Evolutionary conservation across 441 rosid species (phyloP).

Genomic region (California macrophylla): DNA sequence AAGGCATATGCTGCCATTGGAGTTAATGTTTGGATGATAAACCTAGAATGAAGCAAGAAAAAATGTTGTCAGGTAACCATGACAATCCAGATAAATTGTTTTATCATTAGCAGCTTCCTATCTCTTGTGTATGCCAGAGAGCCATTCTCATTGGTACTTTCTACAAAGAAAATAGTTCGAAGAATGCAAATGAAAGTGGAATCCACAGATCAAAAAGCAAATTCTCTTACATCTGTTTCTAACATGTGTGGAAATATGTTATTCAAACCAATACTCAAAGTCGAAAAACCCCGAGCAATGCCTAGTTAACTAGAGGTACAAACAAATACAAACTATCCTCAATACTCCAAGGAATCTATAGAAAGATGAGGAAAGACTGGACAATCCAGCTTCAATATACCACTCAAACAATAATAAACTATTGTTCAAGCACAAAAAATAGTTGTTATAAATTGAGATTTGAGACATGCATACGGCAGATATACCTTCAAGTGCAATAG

Average conservation of each 20-base stretch:
- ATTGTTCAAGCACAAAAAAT: background rate
- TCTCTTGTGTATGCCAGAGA: background rate
- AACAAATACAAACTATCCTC: background rate
- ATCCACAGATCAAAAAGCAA: background rate
- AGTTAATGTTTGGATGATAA: conserved; percentile 10
- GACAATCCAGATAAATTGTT: too few relatives aligned
- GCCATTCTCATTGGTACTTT: background rate
- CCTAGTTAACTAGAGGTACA: background rate
- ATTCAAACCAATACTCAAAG: background rate
- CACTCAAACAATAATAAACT: background rate
- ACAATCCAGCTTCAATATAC: background rate
- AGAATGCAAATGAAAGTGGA: background rate
- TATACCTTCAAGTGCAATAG: background rate
- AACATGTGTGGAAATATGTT: background rate
- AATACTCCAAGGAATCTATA: too few relatives aligned
- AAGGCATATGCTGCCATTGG: conserved; percentile 9
- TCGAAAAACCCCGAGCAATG: background rate
- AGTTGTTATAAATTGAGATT: background rate
- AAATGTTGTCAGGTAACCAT: conserved; percentile 6
- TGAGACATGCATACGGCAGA: background rate
- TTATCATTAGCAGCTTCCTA: background rate
- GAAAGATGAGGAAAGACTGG: too few relatives aligned
- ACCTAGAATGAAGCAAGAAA: conserved; percentile 7
- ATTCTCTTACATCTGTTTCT: background rate
- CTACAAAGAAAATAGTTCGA: too few relatives aligned